phyloP scores from a whole-genome alignment of 768 basidiomycete species.

The Boletus eberwhitei region DNA sequence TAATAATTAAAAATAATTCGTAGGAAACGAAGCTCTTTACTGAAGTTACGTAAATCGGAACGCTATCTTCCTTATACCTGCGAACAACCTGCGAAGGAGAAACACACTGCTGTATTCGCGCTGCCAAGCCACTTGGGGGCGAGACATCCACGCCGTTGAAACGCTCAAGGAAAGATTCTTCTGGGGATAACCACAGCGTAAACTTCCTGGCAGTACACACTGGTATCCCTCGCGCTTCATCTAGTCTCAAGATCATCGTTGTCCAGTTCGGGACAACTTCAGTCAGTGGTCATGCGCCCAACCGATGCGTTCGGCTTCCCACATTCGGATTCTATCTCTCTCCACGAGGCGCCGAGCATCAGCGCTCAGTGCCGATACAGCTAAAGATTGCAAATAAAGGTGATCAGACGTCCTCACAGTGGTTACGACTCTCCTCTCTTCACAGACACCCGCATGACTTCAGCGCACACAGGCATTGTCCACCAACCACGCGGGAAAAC shows the following conservation, averaged over 20 bases:
- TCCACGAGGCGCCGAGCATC: neutral
- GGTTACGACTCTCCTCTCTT: neutral
- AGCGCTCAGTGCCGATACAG: constrained; percentile 6
- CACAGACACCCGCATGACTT: constrained; percentile 13
- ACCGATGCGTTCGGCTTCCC: neutral
- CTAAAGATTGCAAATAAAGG: constrained; percentile 13
- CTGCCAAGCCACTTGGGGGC: neutral
- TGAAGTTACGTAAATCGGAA: too few species aligned
- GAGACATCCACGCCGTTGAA: neutral
- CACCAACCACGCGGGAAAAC: constrained; percentile 26
- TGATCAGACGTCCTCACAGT: constrained; percentile 2
- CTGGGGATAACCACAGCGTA: constrained; percentile 2
- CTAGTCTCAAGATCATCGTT: neutral
- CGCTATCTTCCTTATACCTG: neutral
- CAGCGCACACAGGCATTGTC: constrained; percentile 27
- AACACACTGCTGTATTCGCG: neutral
- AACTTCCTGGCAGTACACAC: too few species aligned
- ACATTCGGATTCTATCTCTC: constrained; percentile 1
- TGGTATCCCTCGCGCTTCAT: neutral
- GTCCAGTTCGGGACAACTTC: neutral
- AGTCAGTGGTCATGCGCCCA: neutral
- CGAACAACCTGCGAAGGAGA: neutral
- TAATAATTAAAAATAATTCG: too few species aligned
- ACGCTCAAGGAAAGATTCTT: constrained; percentile 5
- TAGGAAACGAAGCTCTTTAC: too few species aligned